A percentile compares a stretch with the other conserved stretches of the same genome.
These are phyloP conservation scores for Ogataea minuta DNA, from an alignment of 805 yeast species.

Conservation along the genomic window DNA sequence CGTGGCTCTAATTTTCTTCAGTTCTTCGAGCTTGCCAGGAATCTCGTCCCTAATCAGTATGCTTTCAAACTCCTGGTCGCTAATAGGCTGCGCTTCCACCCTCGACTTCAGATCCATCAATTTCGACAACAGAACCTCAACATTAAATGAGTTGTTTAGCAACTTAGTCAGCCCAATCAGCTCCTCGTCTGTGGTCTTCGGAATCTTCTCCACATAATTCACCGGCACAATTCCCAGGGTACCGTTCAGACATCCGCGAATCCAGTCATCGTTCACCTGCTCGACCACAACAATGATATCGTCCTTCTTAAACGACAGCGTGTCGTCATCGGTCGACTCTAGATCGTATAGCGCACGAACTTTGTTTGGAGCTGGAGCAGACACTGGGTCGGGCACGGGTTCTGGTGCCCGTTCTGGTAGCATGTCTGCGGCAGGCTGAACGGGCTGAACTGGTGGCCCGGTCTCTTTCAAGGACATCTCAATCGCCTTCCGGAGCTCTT, in stretches of 20 bases:
- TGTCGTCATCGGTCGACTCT: slow-evolving; percentile 76
- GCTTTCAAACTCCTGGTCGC: slow-evolving; percentile 33
- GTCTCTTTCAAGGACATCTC: slow-evolving; percentile 69
- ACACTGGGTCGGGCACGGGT: slow-evolving; percentile 3
- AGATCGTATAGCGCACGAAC: slow-evolving; percentile 88
- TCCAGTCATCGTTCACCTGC: slow-evolving; percentile 90
- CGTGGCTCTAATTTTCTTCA: slow-evolving; percentile 70
- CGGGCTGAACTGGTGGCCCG: slow-evolving; percentile 24
- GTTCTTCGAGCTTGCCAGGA: slow-evolving; percentile 67
- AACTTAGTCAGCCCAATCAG: slow-evolving; percentile 44
- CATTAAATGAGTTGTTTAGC: slow-evolving; percentile 56
- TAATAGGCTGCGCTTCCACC: slow-evolving; percentile 36
- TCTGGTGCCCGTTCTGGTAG: background rate
- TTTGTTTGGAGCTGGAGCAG: slow-evolving; percentile 24
- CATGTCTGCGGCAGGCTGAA: slow-evolving; percentile 5
- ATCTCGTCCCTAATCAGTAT: slow-evolving; percentile 57
- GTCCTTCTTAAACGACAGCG: slow-evolving; percentile 80
- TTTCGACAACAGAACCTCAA: slow-evolving; percentile 67
- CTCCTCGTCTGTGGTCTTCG: slow-evolving; percentile 64
- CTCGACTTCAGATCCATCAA: slow-evolving; percentile 37
- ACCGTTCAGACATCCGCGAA: slow-evolving; percentile 85
- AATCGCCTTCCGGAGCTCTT: slow-evolving; percentile 73
- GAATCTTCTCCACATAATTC: slow-evolving; percentile 81
- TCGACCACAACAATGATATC: slow-evolving; percentile 87
- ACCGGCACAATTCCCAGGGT: slow-evolving; percentile 86